phyloP scores from a whole-genome alignment of 2,329 filamentous ascomycete species.

The Penicillium sp. region DNA sequence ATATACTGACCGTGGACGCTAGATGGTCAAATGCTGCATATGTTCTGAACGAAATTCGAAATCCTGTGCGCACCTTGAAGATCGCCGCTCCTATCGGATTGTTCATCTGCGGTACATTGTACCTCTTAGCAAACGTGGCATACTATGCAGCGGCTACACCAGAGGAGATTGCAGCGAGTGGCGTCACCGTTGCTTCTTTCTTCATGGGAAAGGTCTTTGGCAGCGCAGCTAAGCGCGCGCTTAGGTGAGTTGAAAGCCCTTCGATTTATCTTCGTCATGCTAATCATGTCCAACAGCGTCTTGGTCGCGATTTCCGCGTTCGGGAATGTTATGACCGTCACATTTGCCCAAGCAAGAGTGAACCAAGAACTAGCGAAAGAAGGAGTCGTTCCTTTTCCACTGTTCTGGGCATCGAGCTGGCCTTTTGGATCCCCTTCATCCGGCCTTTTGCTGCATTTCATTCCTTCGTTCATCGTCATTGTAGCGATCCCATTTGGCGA shows the following conservation, averaged over 20 bases:
- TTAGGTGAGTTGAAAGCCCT: conserved; percentile 52
- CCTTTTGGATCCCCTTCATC: conserved; percentile 63
- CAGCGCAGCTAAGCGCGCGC: conserved; percentile 25
- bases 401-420: conserved; percentile 62
- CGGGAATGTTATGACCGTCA: conserved; percentile 66
- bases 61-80: conserved; percentile 64
- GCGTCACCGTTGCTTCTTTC: conserved; percentile 43
- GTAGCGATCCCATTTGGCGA: conserved; percentile 61
- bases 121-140: conserved; percentile 66
- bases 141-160: conserved; percentile 58
- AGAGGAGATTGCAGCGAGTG: conserved; percentile 41
- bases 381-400: conserved; percentile 63
- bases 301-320: conserved; percentile 68
- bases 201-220: conserved; percentile 48
- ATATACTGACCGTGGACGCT: background rate
- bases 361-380: conserved; percentile 66
- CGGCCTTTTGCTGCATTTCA: conserved; percentile 63
- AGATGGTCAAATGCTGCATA: conserved; percentile 46
- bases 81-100: conserved; percentile 64
- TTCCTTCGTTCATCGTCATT: conserved; percentile 64
- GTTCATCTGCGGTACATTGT: conserved; percentile 57
- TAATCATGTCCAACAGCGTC: conserved; percentile 48
- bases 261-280: conserved; percentile 44
- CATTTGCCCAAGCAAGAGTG: conserved; percentile 66
- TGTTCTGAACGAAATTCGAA: conserved; percentile 60